Evolutionary conservation across 139 green algal genomes (phyloP).

Genomic region (Chlorella sorokiniana): DNA sequence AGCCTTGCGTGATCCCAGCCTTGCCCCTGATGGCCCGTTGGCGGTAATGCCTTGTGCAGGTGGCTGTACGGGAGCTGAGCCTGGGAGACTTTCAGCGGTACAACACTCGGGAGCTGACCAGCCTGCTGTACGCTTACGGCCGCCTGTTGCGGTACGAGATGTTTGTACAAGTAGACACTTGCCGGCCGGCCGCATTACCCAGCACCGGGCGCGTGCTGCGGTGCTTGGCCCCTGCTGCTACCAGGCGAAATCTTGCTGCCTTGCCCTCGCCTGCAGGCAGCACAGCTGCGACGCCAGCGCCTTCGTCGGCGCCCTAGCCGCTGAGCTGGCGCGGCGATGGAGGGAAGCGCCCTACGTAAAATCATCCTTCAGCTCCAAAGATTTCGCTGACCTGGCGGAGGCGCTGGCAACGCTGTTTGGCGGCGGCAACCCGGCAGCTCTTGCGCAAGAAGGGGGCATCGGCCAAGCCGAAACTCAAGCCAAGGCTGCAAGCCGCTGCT

Average conservation of each 20-base stretch:
- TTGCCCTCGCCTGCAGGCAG: background rate
- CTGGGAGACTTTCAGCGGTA: background rate
- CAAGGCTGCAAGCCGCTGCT: background rate
- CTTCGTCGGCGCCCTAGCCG: slow-evolving; percentile 3
- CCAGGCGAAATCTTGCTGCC: too few relatives aligned
- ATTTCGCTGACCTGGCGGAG: slow-evolving; percentile 36
- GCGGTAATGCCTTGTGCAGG: background rate
- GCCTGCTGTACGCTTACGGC: slow-evolving; percentile 30
- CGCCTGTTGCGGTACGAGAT: slow-evolving; percentile 9
- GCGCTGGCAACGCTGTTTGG: slow-evolving; percentile 19
- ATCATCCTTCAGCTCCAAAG: background rate
- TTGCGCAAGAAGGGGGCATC: background rate
- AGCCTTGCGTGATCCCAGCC: too few relatives aligned
- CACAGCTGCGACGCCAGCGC: background rate
- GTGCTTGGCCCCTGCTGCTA: too few relatives aligned
- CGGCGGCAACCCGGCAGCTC: background rate
- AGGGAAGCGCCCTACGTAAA: slow-evolving; percentile 24
- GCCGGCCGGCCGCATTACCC: background rate
- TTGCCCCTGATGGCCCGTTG: too few relatives aligned
- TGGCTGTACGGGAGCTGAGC: background rate
- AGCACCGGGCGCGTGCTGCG: background rate
- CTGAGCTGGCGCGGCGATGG: slow-evolving; percentile 20
- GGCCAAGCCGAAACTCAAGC: background rate
- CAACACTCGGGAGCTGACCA: slow-evolving; percentile 35
- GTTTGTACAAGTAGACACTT: background rate